These are phyloP conservation scores for Heterobasidion parviporum DNA, from an alignment of 1,284 basidiomycete genomes.

Conservation along the genomic window DNA sequence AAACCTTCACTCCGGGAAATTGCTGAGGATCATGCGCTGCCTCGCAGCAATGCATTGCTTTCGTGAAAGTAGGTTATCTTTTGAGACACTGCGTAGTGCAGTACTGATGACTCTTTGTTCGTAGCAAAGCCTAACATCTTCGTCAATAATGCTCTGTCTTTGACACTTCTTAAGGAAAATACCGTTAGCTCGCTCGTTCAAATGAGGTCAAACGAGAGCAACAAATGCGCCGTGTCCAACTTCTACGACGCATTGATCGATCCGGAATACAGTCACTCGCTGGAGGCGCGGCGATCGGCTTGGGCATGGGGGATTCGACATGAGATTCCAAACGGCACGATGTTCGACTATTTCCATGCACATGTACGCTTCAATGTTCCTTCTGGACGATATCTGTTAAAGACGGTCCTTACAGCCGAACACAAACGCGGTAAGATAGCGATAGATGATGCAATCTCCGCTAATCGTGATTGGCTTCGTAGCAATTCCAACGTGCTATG, in stretches of 20 bases:
- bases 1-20: constrained; percentile 22
- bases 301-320: constrained; percentile 5
- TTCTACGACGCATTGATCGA: constrained; percentile 18
- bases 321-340: neutral
- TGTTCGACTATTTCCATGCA: constrained; percentile 13
- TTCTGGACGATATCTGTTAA: neutral
- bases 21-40: constrained; percentile 26
- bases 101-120: neutral
- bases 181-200: neutral
- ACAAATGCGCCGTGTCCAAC: constrained; percentile 7
- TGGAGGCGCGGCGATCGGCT: constrained; percentile 14
- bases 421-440: neutral
- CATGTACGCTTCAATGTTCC: neutral
- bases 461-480: neutral
- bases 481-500: neutral
- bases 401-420: neutral
- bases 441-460: neutral
- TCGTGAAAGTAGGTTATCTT: constrained; percentile 22
- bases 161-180: constrained; percentile 10
- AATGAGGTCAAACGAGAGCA: constrained; percentile 10
- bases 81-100: neutral
- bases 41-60: constrained; percentile 30
- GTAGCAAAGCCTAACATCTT: constrained; percentile 14
- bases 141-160: constrained; percentile 17
- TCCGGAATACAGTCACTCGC: constrained; percentile 15